Conservation (phyloP, 108 stramenopile genomes). For the Cyclotella choctawhatcheeana region DNA sequence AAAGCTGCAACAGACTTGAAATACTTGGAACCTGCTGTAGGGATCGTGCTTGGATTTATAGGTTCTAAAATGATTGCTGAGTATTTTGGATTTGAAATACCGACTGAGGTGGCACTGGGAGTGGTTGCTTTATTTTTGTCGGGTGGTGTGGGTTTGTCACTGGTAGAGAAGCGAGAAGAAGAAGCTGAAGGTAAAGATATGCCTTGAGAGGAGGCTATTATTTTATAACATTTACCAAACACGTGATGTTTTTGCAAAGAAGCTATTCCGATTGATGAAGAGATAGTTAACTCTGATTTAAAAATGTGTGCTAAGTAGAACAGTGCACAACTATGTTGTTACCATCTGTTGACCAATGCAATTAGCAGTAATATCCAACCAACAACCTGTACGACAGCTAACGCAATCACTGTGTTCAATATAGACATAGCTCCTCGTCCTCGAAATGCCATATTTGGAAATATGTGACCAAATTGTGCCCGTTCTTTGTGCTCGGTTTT, state of each 20-base stretch:
- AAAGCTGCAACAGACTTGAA: conserved; percentile 91
- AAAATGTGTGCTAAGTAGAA: background rate
- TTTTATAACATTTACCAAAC: too few relatives aligned
- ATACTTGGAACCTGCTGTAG: conserved; percentile 94
- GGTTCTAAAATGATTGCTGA: conserved; percentile 92
- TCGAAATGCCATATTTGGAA: conserved; percentile 44
- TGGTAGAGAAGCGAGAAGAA: conserved; percentile 53
- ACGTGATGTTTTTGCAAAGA: too few relatives aligned
- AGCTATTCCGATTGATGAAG: background rate
- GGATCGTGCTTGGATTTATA: conserved; percentile 92
- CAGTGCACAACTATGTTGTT: background rate
- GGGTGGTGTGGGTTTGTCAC: conserved; percentile 67
- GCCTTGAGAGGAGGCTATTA: too few relatives aligned
- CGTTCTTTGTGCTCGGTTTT: conserved; percentile 14
- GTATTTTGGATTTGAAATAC: conserved; percentile 72
- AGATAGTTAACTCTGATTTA: too few relatives aligned
- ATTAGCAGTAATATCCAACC: conserved; percentile 31
- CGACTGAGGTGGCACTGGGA: conserved; percentile 74
- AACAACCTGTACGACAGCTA: conserved; percentile 25
- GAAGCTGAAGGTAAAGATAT: conserved; percentile 19
- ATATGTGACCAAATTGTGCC: conserved; percentile 32
- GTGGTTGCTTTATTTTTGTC: conserved; percentile 75
- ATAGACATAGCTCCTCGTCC: conserved; percentile 24
- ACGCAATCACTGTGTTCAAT: conserved; percentile 28
- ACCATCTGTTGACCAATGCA: conserved; percentile 9